Evolutionary conservation across 2,329 filamentous ascomycete species (phyloP), one percentile per base, ranked within the genome.

Genomic region (Coniochaeta sp.): DNA sequence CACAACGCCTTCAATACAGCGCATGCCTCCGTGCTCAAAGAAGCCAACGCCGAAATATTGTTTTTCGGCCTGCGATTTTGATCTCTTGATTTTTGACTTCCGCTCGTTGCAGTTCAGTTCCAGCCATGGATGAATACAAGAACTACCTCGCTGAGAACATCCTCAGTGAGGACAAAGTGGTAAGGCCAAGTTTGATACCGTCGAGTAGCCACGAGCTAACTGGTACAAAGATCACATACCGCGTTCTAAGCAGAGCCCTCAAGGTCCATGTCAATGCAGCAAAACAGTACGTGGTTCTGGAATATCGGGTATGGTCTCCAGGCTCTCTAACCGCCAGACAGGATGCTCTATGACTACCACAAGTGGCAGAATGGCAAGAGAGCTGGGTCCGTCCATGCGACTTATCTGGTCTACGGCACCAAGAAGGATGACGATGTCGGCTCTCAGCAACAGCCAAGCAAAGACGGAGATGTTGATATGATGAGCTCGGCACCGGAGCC

Each of bases 281-380:
- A 12, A 99, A 99, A 70, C 85, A 91, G 91, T 95, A 72, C 58
- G 80, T 67, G 54, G 55, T 22, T 18, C 31, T 1, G 5, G 18
- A 2, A 8, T 22, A 20, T 13, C 7, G 30, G 12, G 32, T 18
- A 22, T 13, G 1, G 6, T 33, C 24, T 35, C 31, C 26, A 28
- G 42, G 51, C 28, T 54, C 7, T 4, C 9, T 24, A 8, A 35
- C 7, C n/a, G 32, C 16, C 32, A 32, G 22, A 16, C 50, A 95
- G 86, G 67, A 95, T 94, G 81, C 82, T 91, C 14, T 95, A 82
- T 68, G 88, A 95, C 28, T 97, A 95, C 59, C 82, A 96, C 66
- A 76, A 78, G 56, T 81, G 77, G 52, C 87, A 95, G 65, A 95
- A 91, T 67, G 76, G 74, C 51, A 89, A 86, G 67, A 86, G 83